phyloP scores from a whole-genome alignment of 768 basidiomycete species.

The Neoboletus brunneissimus region DNA sequence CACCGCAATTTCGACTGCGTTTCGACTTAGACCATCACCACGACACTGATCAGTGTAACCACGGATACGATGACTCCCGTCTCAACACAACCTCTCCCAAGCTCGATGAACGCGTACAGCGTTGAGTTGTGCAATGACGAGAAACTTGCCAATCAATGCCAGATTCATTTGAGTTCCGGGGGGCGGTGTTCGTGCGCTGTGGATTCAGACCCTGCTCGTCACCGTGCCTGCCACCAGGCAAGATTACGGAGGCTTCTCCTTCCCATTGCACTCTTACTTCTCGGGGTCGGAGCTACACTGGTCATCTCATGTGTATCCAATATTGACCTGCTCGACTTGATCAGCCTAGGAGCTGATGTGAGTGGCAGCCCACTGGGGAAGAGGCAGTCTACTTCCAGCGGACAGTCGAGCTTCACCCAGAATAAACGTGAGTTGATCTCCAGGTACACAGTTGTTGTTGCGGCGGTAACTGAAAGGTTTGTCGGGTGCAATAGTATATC shows the following conservation, averaged over 20 bases:
- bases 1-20: neutral
- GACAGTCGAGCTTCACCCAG: conserved; percentile 35
- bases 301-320: conserved; percentile 33
- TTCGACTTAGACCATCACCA: conserved; percentile 3
- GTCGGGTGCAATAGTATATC: conserved; percentile 43
- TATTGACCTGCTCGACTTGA: conserved; percentile 20
- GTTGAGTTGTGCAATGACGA: conserved; percentile 9
- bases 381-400: conserved; percentile 22
- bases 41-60: conserved; percentile 8
- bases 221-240: conserved; percentile 33
- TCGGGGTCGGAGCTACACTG: conserved; percentile 32
- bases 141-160: conserved; percentile 24
- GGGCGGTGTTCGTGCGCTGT: conserved; percentile 21
- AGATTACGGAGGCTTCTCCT: conserved; percentile 35
- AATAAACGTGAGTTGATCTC: conserved; percentile 39
- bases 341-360: conserved; percentile 27
- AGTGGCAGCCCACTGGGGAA: conserved; percentile 29
- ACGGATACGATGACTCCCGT: conserved; percentile 25
- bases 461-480: neutral
- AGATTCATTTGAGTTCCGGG: conserved; percentile 19
- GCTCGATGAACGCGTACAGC: conserved; percentile 20
- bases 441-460: neutral
- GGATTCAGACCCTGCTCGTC: conserved; percentile 19
- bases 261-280: conserved; percentile 33
- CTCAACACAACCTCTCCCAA: conserved; percentile 28